These are phyloP conservation scores for Aspergillus glaucus DNA, from an alignment of 2,329 filamentous ascomycete genomes.

Conservation along the genomic window DNA sequence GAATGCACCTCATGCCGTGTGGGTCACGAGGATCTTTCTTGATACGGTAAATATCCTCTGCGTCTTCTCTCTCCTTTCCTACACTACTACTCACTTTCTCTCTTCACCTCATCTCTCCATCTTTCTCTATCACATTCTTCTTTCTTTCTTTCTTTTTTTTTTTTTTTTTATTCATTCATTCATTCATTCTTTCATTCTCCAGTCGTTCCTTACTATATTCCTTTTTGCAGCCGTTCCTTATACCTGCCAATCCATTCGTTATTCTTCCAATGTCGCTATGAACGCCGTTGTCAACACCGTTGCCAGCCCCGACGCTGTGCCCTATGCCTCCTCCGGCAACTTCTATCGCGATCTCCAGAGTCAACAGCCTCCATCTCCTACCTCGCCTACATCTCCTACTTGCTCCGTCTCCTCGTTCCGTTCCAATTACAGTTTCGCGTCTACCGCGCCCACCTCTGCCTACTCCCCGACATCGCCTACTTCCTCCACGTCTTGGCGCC, in stretches of 20 bases:
- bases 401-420: constrained; percentile 33
- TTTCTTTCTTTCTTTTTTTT: constrained; percentile 7
- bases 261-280: constrained; percentile 24
- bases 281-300: constrained; percentile 33
- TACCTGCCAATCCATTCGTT: constrained; percentile 5
- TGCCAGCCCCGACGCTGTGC: constrained; percentile 28
- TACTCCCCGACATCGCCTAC: constrained; percentile 34
- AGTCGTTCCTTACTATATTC: background rate
- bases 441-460: constrained; percentile 29
- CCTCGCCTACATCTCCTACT: constrained; percentile 19
- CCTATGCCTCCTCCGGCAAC: constrained; percentile 16
- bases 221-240: constrained; percentile 1
- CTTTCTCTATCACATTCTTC: background rate
- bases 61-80: constrained; percentile 7
- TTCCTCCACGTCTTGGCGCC: constrained; percentile 21
- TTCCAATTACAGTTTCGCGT: constrained; percentile 28
- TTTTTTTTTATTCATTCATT: constrained; percentile 6
- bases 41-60: constrained; percentile 13
- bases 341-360: background rate
- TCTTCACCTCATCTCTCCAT: constrained; percentile 1
- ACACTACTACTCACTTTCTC: constrained; percentile 10
- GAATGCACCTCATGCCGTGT: constrained; percentile 13
- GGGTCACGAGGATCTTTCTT: constrained; percentile 14
- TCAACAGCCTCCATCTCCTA: constrained; percentile 6
- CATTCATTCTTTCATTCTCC: constrained; percentile 3